These are phyloP conservation scores for Hyaloperonospora arabidopsidis DNA, from an alignment of 352 stramenopile species.

Conservation along the genomic window DNA sequence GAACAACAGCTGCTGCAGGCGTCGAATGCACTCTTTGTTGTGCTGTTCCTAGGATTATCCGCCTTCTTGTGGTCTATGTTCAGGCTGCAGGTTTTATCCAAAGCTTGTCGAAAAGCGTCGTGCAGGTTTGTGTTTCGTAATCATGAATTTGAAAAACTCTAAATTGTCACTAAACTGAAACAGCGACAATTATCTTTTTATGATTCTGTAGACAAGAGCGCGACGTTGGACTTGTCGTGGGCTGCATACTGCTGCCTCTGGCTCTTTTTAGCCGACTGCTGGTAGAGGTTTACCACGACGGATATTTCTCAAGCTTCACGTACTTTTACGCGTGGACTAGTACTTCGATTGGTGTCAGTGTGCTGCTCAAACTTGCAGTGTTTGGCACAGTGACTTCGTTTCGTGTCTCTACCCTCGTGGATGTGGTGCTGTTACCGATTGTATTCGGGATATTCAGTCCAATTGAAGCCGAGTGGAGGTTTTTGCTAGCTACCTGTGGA, in stretches of 20 bases:
- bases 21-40: slow-evolving; percentile 19
- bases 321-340: slow-evolving; percentile 55
- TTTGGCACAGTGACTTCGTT: slow-evolving; percentile 32
- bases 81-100: slow-evolving; percentile 11
- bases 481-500: slow-evolving; percentile 32
- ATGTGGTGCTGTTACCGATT: slow-evolving; percentile 32
- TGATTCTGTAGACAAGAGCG: slow-evolving; percentile 34
- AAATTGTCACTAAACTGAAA: slow-evolving; percentile 1
- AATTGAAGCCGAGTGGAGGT: slow-evolving; percentile 29
- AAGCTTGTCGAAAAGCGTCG: slow-evolving; percentile 10
- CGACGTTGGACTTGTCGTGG: slow-evolving; percentile 48
- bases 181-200: slow-evolving; percentile 2
- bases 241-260: slow-evolving; percentile 48
- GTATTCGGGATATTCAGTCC: slow-evolving; percentile 20
- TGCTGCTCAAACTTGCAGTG: slow-evolving; percentile 37
- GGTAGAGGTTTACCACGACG: slow-evolving; percentile 22
- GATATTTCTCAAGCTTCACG: slow-evolving; percentile 28
- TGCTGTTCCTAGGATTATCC: slow-evolving; percentile 29
- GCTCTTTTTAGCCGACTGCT: slow-evolving; percentile 55
- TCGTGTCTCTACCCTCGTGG: slow-evolving; percentile 32
- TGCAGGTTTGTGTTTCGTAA: slow-evolving; percentile 19
- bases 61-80: slow-evolving; percentile 26
- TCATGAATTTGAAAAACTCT: neutral
- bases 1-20: slow-evolving; percentile 32
- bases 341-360: slow-evolving; percentile 38